Base-by-base conservation (phyloP, 345 rosid genomes). In the Sisymbrium altissimum region DNA sequence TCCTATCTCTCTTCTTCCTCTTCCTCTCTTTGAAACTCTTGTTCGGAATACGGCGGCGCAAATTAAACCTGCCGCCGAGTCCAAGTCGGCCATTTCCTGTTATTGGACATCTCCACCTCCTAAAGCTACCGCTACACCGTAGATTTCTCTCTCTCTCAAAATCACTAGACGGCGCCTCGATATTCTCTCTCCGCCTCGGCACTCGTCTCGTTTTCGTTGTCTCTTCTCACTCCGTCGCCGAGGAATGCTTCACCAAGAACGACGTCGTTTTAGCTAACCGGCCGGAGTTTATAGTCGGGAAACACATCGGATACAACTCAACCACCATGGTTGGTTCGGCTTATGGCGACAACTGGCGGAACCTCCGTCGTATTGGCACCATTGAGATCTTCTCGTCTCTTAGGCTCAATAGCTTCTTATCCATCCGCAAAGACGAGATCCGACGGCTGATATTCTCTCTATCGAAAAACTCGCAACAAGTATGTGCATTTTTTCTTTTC, bases 331-430 rank as follows among this genome's bases (percentile, higher is more conserved):
- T 21, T 3, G 4, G 1, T 11, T 53, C 81, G 3, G 38, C 84
- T 4, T 85, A 87, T 41, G 89, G 89, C 0, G 82, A 82, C 25
- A 81, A 70, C 23, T 87, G 89, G 91, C 77, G 91, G 17, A 87
- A 87, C 78, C 84, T 82, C 0, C 85, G 88, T 17, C 83, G 83
- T 50, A 79, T 83, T 17, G 56, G 74, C 9, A 19, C 84, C 14
- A 15, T 73, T 4, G 85, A 83, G 49, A 64, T 87, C 40, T 78
- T 87, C 77, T 81, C 87, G 6, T 12, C 80, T 0, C 48, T 18
- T 57, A 84, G 85, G 14, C 84, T 83, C 4, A 81, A 81, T 61
- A 35, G 1, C 35, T 79, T 80, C 49, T 4, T 45, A 3, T 18
- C 70, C 19, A 61, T 77, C 32, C 65, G 87, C 40, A 17, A 41